Evolutionary conservation across 176 grass and related monocot species (phyloP).

Genomic region (Bromus sterilis): DNA sequence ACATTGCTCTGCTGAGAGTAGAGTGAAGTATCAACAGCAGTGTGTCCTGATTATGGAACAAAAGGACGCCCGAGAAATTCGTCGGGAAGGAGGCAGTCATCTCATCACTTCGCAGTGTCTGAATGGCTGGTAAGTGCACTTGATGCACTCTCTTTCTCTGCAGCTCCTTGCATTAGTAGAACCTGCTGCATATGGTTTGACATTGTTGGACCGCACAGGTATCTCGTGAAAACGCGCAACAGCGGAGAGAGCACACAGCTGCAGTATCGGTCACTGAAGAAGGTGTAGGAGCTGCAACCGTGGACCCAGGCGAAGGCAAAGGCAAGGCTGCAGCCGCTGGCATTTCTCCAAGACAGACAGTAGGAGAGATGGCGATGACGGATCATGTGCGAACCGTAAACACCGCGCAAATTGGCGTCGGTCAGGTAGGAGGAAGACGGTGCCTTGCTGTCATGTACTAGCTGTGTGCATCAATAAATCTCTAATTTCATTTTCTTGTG

Average conservation of each 20-base stretch:
- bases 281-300: slow-evolving; percentile 15
- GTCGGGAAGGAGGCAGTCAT: slow-evolving; percentile 43
- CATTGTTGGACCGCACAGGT: no score
- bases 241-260: slow-evolving; percentile 61
- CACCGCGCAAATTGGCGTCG: not conserved
- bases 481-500: no score
- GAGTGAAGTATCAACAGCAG: slow-evolving; percentile 60
- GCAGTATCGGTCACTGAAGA: slow-evolving; percentile 68
- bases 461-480: no score
- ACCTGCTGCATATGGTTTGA: no score
- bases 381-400: no score
- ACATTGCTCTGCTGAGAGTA: no score
- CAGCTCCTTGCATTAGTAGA: no score
- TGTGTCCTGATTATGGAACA: slow-evolving; percentile 50
- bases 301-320: slow-evolving; percentile 20
- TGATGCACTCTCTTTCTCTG: not conserved
- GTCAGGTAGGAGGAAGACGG: no score
- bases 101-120: slow-evolving; percentile 67
- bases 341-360: not conserved
- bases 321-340: not conserved
- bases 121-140: slow-evolving; percentile 56
- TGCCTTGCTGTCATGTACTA: no score
- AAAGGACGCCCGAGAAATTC: no score
- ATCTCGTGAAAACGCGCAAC: slow-evolving; percentile 52
- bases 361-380: not conserved